Evolutionary conservation across 345 rosid genomes (phyloP), one percentile per base, ranked within the genome.

Genomic region (Kernera saxatilis): DNA sequence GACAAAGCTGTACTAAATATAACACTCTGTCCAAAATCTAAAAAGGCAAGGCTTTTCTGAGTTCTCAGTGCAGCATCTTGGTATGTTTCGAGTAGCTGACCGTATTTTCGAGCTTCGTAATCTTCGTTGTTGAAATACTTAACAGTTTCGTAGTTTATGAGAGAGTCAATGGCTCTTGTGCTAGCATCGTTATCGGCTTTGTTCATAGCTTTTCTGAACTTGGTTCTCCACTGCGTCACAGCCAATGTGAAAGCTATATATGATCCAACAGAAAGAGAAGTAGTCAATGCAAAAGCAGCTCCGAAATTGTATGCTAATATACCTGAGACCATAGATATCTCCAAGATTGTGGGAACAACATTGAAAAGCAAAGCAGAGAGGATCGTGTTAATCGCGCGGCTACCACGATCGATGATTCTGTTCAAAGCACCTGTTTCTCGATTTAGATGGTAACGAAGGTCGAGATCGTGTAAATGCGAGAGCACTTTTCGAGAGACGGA

Each of bases 401-500:
- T 89, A 59, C 99, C 96, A 54, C 93, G 95, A 74, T 94, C 99
- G n/a, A 91, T 94, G 57, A 83, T 82, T 81, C 98, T 84, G 73
- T 78, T 89, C 68, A 94, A 69, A n/a, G 88, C 99, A 17, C 99
- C 96, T 9, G 96, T 94, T 84, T 94, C 96, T 75, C 98, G 90
- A 64, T 93, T 94, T 15, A 94, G 86, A 83, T 91, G 99, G 78
- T 84, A 94, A 1, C 84, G 78, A 46, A 94, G 96, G 66, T 88
- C 98, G 58, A 94, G 96, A 17, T 81, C 84, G 66, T 88, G 98
- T 72, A 89, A 80, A 82, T 91, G 98, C 18, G 96, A 81, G 79
- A 91, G 87, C 12, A 88, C 99, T 96, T 91, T 86, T 53, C 96
- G 74, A 56, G 98, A 91, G 1, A 94, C 83, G 0, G 90, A 81